phyloP scores from a whole-genome alignment of 345 rosid genomes.

The Sisymbrium altissimum region DNA sequence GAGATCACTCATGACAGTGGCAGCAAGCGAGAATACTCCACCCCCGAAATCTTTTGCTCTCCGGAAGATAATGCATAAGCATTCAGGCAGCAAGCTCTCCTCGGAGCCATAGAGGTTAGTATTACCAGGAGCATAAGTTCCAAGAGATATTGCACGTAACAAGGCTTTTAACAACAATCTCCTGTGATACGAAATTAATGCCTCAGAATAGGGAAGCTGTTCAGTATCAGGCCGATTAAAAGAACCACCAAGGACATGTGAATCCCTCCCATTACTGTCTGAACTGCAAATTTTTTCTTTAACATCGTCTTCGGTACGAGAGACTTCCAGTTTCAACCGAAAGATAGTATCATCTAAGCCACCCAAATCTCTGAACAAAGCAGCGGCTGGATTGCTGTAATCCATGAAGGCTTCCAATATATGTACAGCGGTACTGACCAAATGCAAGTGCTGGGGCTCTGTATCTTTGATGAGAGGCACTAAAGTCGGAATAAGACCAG shows the following conservation, averaged over 20 bases:
- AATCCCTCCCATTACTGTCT: conserved; percentile 40
- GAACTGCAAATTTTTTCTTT: conserved; percentile 54
- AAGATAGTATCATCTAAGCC: conserved; percentile 89
- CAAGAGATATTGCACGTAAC: conserved; percentile 88
- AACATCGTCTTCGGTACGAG: conserved; percentile 53
- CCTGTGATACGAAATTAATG: conserved; percentile 75
- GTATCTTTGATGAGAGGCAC: conserved; percentile 92
- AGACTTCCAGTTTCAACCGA: conserved; percentile 80
- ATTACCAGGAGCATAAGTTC: conserved; percentile 92
- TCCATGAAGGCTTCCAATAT: conserved; percentile 95
- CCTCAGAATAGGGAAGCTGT: conserved; percentile 76
- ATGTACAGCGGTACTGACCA: conserved; percentile 85
- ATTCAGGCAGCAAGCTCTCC: conserved; percentile 82
- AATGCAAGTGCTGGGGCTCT: conserved; percentile 86
- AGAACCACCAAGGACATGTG: conserved; percentile 38
- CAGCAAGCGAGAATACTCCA: conserved; percentile 95
- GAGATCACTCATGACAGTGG: conserved; percentile 93
- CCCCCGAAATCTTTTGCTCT: conserved; percentile 95
- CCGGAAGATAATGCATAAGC: conserved; percentile 74
- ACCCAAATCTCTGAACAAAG: conserved; percentile 92
- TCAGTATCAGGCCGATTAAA: conserved; percentile 51
- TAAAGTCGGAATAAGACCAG: conserved; percentile 88
- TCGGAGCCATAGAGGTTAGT: conserved; percentile 74
- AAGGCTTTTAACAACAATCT: conserved; percentile 75
- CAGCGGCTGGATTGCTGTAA: conserved; percentile 89